Base-by-base conservation (phyloP, 2,329 filamentous ascomycete genomes). In the Capronia americana region DNA sequence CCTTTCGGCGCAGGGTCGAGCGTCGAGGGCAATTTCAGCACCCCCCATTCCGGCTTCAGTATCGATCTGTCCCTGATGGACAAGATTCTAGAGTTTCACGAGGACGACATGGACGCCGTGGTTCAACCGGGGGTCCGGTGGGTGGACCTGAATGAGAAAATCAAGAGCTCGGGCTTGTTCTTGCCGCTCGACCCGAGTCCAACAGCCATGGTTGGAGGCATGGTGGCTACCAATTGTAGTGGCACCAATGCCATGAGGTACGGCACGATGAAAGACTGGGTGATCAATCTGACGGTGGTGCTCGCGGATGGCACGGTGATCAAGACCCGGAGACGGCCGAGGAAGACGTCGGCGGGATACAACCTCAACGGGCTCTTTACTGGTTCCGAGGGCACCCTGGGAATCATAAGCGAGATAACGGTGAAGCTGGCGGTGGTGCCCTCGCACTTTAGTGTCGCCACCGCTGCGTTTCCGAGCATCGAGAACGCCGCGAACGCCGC, bases 11-110 rank as follows among this genome's bases (percentile, higher is more conserved):
- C 92, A 2, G 93, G 93, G 14, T 90, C 92, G 0, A 94, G 91
- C 71, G 82, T 97, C 0, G 93, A 97, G 77, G 93, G 91, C 8
- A 95, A 96, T 76, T 96, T 96, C 77, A 91, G 92, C 0, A 91
- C 92, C 17, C 92, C 92, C 0, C 90, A 89, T 74, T 92, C 92
- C 12, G 93, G 93, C 12, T 87, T 97, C 74, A 93, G 91, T 70
- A 90, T 97, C 57, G 93, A 97, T 75, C 97, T 97, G 76, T 86
- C 87, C 0, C 87, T 87, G 73, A 97, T 97, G 93, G 90, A 96
- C 76, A 83, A 88, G 72, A 90, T 97, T 23, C 71, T 97, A 34
- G 83, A 88, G 62, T 83, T 97, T 62, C 90, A 96, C 76, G 88
- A 90, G 71, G 89, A 91, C 4, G 93, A 97, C 76, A 92, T 97